Evolutionary conservation across 371 early-diverging fungal species (phyloP).

Genomic region (Circinella minor): DNA sequence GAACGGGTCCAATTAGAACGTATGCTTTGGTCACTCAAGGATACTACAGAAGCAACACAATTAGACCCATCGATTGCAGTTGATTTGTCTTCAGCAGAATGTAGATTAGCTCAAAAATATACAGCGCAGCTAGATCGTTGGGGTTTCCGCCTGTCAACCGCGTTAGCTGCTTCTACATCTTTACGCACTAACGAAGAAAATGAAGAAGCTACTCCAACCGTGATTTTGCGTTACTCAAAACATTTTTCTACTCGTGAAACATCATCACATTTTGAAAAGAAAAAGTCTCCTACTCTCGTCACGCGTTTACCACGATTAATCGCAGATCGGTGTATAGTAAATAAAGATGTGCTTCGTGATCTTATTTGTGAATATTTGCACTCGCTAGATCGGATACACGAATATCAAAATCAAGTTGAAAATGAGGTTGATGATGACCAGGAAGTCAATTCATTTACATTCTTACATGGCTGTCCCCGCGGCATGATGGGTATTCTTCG

Average conservation of each 20-base stretch:
- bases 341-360: conserved; percentile 52
- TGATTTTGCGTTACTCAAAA: conserved; percentile 23
- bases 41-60: conserved; percentile 34
- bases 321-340: conserved; percentile 64
- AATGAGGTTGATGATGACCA: not conserved
- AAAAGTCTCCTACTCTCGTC: not conserved
- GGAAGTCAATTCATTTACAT: conserved; percentile 10
- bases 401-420: not conserved
- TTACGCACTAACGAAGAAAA: not conserved
- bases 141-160: conserved; percentile 56
- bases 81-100: conserved; percentile 47
- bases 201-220: not conserved
- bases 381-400: conserved; percentile 29
- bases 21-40: conserved; percentile 32
- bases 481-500: conserved; percentile 71
- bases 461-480: conserved; percentile 57
- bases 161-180: not conserved
- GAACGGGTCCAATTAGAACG: conserved; percentile 78
- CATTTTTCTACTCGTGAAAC: conserved; percentile 32
- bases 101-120: conserved; percentile 30
- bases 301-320: conserved; percentile 58
- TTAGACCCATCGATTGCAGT: conserved; percentile 58
- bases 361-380: conserved; percentile 57
- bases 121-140: conserved; percentile 50
- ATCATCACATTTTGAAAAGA: conserved; percentile 26